Conservation (phyloP, 1,284 basidiomycete genomes). For the Thecaphora thlaspeos region DNA sequence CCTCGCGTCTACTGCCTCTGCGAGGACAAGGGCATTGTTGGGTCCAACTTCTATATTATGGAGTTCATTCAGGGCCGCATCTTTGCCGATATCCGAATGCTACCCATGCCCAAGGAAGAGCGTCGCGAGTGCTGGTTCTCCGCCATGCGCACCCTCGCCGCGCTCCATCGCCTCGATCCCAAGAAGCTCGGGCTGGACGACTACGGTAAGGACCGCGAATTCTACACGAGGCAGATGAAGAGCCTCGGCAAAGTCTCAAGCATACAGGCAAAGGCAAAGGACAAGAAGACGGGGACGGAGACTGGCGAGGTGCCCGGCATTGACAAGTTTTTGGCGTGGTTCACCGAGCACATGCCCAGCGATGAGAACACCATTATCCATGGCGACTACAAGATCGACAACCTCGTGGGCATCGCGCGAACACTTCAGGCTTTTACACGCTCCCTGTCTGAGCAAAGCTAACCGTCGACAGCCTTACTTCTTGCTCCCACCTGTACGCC, state of each 20-base stretch:
- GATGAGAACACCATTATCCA: conserved; percentile 72
- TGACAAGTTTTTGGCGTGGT: conserved; percentile 75
- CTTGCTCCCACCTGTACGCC: too few relatives aligned
- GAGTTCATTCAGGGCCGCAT: conserved; percentile 83
- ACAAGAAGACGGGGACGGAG: conserved; percentile 66
- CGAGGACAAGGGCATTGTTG: conserved; percentile 69
- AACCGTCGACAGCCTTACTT: too few relatives aligned
- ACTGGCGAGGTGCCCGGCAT: conserved; percentile 67
- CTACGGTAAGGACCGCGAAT: conserved; percentile 76
- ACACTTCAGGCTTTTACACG: too few relatives aligned
- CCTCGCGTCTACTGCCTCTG: conserved; percentile 79
- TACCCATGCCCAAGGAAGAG: conserved; percentile 61
- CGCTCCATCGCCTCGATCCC: conserved; percentile 73
- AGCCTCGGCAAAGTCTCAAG: conserved; percentile 73
- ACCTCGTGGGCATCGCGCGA: conserved; percentile 63
- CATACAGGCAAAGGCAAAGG: conserved; percentile 69
- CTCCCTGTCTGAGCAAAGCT: too few relatives aligned
- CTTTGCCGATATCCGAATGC: conserved; percentile 79
- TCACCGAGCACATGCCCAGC: conserved; percentile 70
- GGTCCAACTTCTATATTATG: conserved; percentile 93
- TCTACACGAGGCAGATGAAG: conserved; percentile 89
- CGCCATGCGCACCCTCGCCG: conserved; percentile 66
- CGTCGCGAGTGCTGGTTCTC: conserved; percentile 65
- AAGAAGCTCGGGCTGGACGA: conserved; percentile 68
- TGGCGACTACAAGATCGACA: conserved; percentile 96